These are phyloP conservation scores for Pilobolus umbonatus DNA, from an alignment of 192 early-diverging fungal genomes.

Conservation along the genomic window DNA sequence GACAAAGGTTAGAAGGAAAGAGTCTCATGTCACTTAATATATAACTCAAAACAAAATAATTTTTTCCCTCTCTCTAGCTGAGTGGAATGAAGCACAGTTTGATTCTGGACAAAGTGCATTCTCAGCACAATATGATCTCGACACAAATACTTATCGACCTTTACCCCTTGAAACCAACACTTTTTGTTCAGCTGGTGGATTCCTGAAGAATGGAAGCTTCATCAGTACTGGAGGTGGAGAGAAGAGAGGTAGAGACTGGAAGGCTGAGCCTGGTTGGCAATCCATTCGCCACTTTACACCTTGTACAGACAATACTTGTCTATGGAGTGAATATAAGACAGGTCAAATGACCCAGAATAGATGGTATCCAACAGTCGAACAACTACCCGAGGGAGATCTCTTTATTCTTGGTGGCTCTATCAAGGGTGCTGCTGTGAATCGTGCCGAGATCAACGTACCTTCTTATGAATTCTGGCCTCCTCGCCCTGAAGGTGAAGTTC, in stretches of 20 bases:
- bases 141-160: conserved; percentile 37
- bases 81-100: conserved; percentile 45
- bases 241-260: conserved; percentile 34
- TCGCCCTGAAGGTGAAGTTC: conserved; percentile 25
- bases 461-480: conserved; percentile 38
- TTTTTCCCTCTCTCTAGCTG: conserved; percentile 21
- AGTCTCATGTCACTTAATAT: background rate
- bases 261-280: conserved; percentile 36
- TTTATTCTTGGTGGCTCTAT: conserved; percentile 54
- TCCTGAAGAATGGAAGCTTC: conserved; percentile 48
- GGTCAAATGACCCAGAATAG: conserved; percentile 23
- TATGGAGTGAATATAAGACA: conserved; percentile 39
- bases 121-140: conserved; percentile 44
- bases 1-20: conserved; percentile 52
- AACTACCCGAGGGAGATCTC: conserved; percentile 44
- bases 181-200: conserved; percentile 56
- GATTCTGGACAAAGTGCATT: conserved; percentile 39
- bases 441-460: conserved; percentile 41
- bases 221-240: conserved; percentile 50
- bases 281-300: conserved; percentile 43
- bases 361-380: conserved; percentile 42
- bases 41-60: background rate
- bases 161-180: conserved; percentile 49
- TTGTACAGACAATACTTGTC: conserved; percentile 41
- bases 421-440: conserved; percentile 39